Evolutionary conservation across 2,329 filamentous ascomycete species (phyloP), one percentile per base, ranked within the genome.

Genomic region (Aspergillus sp.): DNA sequence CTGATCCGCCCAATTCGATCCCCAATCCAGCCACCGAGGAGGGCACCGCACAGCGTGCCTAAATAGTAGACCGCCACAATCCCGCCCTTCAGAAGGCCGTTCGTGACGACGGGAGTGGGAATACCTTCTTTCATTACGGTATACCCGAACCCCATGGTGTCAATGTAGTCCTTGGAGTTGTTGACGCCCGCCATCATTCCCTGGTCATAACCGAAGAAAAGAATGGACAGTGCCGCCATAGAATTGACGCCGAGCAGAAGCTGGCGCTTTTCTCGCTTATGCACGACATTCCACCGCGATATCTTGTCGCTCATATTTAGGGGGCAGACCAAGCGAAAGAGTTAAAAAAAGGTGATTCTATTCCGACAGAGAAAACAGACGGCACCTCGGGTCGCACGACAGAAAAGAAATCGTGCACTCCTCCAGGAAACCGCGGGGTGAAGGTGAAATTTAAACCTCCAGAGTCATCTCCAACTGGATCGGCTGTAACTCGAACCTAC

Each of bases 81-180:
- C 2, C 75, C 75, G 5, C 76, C 77, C 47, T 81, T 74, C 2
- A 78, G 61, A 12, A 80, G 46, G 15, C 70, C 72, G 46, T 78
- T 57, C 1, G 71, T 75, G 8, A 80, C 64, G 2, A 78, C 67
- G 0, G 76, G 68, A 0, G 66, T 67, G 7, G 47, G 36, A 2
- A 54, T 46, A 14, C 62, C 59, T 14, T 63, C 53, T 8, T 61
- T 58, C 10, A 63, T 58, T 39, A 73, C 65, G 12, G 71, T 67
- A 43, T 80, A 68, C 4, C 78, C 79, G 40, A 81, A 75, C 5
- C 67, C 68, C 76, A 83, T 82, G 7, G 73, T 58, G 24, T 73
- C 63, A 31, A 78, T 72, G 48, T 82, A 83, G 51, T 80, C 59
- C 30, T 69, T 69, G 24, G 75, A 67, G 29, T 73, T 77, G 55